These are phyloP conservation scores for Alopecurus myosuroides DNA, from an alignment of 176 grass and related monocot genomes.

Conservation along the genomic window DNA sequence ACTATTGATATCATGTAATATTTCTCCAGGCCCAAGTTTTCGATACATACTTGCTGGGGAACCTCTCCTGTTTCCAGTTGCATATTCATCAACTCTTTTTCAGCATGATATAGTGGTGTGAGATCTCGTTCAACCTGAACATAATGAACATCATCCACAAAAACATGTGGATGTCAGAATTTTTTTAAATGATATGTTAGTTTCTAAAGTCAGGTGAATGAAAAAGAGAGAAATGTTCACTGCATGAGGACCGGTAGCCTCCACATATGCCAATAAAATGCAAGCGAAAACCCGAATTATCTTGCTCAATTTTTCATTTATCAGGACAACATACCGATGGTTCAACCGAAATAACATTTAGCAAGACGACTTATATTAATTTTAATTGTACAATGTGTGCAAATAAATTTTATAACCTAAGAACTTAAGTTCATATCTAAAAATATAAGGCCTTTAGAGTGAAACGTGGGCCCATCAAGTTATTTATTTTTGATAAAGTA, in stretches of 20 bases:
- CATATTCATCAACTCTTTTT: slow-evolving; percentile 50
- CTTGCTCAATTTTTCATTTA: slow-evolving; percentile 19
- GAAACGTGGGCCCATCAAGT: not conserved
- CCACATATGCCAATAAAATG: not conserved
- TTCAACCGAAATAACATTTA: not conserved
- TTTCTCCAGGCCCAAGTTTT: not conserved
- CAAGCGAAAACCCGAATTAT: not conserved
- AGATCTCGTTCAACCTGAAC: slow-evolving; percentile 34
- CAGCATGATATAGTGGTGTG: slow-evolving; percentile 35
- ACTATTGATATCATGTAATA: not conserved
- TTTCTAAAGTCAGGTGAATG: not conserved
- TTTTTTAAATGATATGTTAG: not conserved
- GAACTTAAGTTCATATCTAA: not conserved
- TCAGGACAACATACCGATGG: not conserved
- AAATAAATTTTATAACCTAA: not conserved
- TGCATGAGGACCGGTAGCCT: slow-evolving; percentile 32
- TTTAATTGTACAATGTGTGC: not conserved
- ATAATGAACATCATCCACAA: not conserved
- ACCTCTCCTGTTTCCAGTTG: slow-evolving; percentile 42
- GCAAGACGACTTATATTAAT: not conserved
- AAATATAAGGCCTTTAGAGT: not conserved
- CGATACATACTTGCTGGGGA: slow-evolving; percentile 35
- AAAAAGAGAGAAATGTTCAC: slow-evolving; percentile 32
- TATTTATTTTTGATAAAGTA: not conserved
- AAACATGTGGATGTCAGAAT: not conserved